Evolutionary conservation across 495 filamentous ascomycete genomes (phyloP).

Genomic region (Neohortaea acidophila): DNA sequence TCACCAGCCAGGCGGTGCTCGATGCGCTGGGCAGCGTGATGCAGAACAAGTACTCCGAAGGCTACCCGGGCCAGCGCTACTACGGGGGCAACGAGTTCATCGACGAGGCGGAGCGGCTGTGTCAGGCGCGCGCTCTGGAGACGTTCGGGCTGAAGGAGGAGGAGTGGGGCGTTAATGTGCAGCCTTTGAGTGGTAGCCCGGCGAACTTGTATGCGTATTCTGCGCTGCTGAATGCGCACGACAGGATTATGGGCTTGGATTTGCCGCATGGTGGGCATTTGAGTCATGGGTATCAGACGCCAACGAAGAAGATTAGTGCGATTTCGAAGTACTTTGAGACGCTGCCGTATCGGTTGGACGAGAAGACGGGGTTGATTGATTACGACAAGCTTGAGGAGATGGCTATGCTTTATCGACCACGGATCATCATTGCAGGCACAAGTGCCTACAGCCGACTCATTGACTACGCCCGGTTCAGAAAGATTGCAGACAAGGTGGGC

Average conservation of each 20-base stretch:
- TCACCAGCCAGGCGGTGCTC: slow-evolving; percentile 91
- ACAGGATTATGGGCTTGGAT: slow-evolving; percentile 93
- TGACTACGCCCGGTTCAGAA: slow-evolving; percentile 90
- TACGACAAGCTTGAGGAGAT: slow-evolving; percentile 88
- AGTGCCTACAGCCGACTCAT: slow-evolving; percentile 98
- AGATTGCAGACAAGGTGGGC: slow-evolving; percentile 87
- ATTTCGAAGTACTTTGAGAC: slow-evolving; percentile 99
- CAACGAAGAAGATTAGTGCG: slow-evolving; percentile 94
- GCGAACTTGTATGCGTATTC: slow-evolving; percentile 95
- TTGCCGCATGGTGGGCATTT: slow-evolving; percentile 92
- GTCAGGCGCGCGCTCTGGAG: slow-evolving; percentile 76
- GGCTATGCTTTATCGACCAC: slow-evolving; percentile 86
- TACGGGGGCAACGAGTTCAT: slow-evolving; percentile 96
- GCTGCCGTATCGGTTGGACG: slow-evolving; percentile 80
- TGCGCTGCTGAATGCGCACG: slow-evolving; percentile 78
- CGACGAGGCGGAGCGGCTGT: slow-evolving; percentile 75
- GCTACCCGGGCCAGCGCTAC: slow-evolving; percentile 91
- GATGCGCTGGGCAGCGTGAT: slow-evolving; percentile 95
- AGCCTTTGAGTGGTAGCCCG: slow-evolving; percentile 85
- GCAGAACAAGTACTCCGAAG: slow-evolving; percentile 99
- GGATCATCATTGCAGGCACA: slow-evolving; percentile 90
- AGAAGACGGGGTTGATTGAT: slow-evolving; percentile 90
- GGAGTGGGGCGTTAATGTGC: slow-evolving; percentile 97
- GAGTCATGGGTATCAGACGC: slow-evolving; percentile 94
- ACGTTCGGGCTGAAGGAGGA: slow-evolving; percentile 66